Conservation (phyloP, 371 early-diverging fungal genomes). For the Actinomucor elegans region DNA sequence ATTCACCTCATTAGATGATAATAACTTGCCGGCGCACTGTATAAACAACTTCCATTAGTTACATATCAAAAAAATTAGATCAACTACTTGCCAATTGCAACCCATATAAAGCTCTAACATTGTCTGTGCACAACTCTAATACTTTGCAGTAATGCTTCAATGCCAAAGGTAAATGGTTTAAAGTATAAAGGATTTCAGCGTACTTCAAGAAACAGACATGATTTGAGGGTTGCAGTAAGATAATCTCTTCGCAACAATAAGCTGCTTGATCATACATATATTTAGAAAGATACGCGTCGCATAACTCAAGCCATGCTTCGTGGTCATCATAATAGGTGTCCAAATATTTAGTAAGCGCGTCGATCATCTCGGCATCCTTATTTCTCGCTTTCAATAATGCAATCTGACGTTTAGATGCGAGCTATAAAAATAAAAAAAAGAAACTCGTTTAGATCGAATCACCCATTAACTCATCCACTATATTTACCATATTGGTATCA, state of each 20-base stretch:
- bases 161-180: conserved; percentile 58
- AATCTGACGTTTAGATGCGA: conserved; percentile 72
- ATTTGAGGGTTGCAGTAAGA: conserved; percentile 79
- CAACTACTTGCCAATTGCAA: conserved; percentile 57
- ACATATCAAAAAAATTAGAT: not conserved
- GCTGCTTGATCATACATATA: conserved; percentile 83
- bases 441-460: too few relatives aligned
- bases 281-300: conserved; percentile 66
- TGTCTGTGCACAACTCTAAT: conserved; percentile 72
- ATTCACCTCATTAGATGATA: conserved; percentile 34
- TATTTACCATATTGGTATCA: conserved; percentile 63
- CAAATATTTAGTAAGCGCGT: conserved; percentile 68
- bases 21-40: conserved; percentile 42
- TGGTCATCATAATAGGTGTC: conserved; percentile 82
- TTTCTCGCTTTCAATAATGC: conserved; percentile 71
- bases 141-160: conserved; percentile 77
- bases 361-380: conserved; percentile 71
- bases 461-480: too few relatives aligned
- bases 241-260: conserved; percentile 86
- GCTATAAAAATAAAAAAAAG: conserved; percentile 28
- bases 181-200: conserved; percentile 81
- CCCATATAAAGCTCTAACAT: conserved; percentile 77
- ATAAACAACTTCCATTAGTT: not conserved
- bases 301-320: conserved; percentile 88
- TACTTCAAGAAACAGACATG: conserved; percentile 85